Evolutionary conservation across 208 protist genomes (phyloP), one percentile per base, ranked within the genome.

Genomic region (Zelonia costaricensis): DNA sequence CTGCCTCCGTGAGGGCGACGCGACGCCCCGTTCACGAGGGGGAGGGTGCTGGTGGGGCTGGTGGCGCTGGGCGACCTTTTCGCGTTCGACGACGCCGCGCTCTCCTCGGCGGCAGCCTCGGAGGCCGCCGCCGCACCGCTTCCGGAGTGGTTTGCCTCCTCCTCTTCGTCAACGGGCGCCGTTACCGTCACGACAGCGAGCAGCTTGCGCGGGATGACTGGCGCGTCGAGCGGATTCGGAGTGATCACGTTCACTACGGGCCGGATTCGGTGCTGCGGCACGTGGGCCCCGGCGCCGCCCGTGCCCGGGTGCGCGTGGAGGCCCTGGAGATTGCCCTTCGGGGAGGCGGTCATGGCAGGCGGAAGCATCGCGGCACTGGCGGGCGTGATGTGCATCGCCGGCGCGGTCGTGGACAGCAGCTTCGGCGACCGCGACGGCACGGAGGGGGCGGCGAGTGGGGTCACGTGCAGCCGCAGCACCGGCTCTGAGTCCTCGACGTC

Each of bases 381-480:
- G 9, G 45, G 31, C 22, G 27, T n/a, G 10, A 53, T 18, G 16
- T 20, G 30, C 16, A 55, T 40, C 2, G 49, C n/a, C n/a, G n/a
- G n/a, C n/a, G n/a, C 49, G n/a, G 49, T 55, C 18, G 15, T 16
- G n/a, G 49, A 55, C 49, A 55, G 20, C 3, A 55, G 18, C n/a
- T n/a, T n/a, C 49, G 49, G 49, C 30, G 49, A 31, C 18, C 49
- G 49, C 25, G 47, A 53, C 8, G n/a, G n/a, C n/a, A n/a, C n/a
- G n/a, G 20, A 42, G n/a, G 49, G 22, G 49, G 31, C 12, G 31
- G 49, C n/a, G 49, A 27, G 35, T 27, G n/a, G 18, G 18, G 30
- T 52, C 5, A 16, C 18, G 33, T 10, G 33, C 49, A 55, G 7
- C 49, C 16, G 5, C 30, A 31, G 23, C 30, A 1, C 36, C 31